Evolutionary conservation across 2,329 filamentous ascomycete species (phyloP).

Genomic region (Chrysoporthe puriensis): DNA sequence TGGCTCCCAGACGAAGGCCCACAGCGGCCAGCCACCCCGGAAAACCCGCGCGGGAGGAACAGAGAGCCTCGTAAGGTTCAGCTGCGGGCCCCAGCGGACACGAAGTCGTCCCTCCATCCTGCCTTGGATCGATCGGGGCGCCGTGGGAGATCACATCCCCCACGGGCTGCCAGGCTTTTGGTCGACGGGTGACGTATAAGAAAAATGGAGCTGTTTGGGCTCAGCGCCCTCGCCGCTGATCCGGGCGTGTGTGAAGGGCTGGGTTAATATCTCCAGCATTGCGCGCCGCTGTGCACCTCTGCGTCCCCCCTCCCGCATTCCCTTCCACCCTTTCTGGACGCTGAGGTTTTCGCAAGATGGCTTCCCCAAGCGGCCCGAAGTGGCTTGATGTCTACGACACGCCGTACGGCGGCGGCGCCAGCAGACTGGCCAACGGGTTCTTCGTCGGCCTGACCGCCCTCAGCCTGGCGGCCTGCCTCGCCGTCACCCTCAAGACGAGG

Average conservation of each 20-base stretch:
- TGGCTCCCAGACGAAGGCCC: background rate
- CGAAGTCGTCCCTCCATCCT: background rate
- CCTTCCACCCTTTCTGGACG: background rate
- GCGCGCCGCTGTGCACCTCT: background rate
- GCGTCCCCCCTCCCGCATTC: background rate
- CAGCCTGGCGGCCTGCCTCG: slow-evolving; percentile 22
- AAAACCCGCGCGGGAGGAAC: background rate
- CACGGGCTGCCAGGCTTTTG: background rate
- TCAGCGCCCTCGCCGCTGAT: slow-evolving; percentile 15
- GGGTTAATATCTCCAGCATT: background rate
- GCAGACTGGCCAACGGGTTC: slow-evolving; percentile 14
- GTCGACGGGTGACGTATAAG: slow-evolving; percentile 11
- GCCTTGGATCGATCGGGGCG: background rate
- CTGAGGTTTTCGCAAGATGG: background rate
- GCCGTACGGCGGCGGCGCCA: slow-evolving; percentile 24
- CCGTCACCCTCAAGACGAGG: slow-evolving; percentile 16
- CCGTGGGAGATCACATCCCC: background rate
- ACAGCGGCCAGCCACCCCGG: background rate
- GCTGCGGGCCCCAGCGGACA: slow-evolving; percentile 10
- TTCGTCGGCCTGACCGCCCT: slow-evolving; percentile 22
- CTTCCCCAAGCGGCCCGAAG: slow-evolving; percentile 8
- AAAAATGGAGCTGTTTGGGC: slow-evolving; percentile 22
- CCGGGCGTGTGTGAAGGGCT: background rate
- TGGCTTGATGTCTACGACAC: slow-evolving; percentile 22
- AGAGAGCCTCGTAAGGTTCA: slow-evolving; percentile 8